Evolutionary conservation across 1,139 yeast genomes (phyloP).

Genomic region (Kodamaea sp.): DNA sequence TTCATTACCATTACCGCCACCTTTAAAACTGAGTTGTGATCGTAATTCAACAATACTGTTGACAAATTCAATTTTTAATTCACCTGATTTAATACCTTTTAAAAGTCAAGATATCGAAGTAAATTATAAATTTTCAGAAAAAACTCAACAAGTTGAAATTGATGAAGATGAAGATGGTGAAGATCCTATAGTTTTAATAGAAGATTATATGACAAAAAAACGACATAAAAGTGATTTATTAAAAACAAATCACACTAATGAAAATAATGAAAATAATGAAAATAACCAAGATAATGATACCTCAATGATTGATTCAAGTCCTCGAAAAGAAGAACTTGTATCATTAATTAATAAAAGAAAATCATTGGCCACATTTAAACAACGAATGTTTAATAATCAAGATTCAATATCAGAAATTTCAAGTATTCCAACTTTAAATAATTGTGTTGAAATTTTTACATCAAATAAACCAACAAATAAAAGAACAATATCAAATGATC

Average conservation of each 20-base stretch:
- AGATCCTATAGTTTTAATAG: slow-evolving; percentile 51
- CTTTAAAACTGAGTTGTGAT: slow-evolving; percentile 24
- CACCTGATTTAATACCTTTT: not conserved
- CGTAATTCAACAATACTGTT: slow-evolving; percentile 4
- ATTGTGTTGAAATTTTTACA: slow-evolving; percentile 2
- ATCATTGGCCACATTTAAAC: slow-evolving; percentile 41
- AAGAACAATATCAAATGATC: slow-evolving; percentile 15
- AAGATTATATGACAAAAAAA: slow-evolving; percentile 39
- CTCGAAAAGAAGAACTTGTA: not conserved
- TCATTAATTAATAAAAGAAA: slow-evolving; percentile 24
- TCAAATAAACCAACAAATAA: slow-evolving; percentile 11
- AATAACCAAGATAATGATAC: not conserved
- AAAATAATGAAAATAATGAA: too few relatives aligned
- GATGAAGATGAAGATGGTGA: slow-evolving; percentile 30
- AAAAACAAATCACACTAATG: not conserved
- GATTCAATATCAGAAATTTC: slow-evolving; percentile 14
- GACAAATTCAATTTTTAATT: not conserved
- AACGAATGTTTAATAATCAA: slow-evolving; percentile 15
- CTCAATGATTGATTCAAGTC: not conserved
- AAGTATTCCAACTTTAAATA: slow-evolving; percentile 8
- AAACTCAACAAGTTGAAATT: slow-evolving; percentile 9
- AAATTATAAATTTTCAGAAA: slow-evolving; percentile 5
- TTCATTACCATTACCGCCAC: slow-evolving; percentile 65
- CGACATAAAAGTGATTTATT: slow-evolving; percentile 1
- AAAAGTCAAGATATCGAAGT: not conserved